These are phyloP conservation scores for Chlorophyllum brunneum DNA, from an alignment of 768 basidiomycete genomes.

Conservation along the genomic window DNA sequence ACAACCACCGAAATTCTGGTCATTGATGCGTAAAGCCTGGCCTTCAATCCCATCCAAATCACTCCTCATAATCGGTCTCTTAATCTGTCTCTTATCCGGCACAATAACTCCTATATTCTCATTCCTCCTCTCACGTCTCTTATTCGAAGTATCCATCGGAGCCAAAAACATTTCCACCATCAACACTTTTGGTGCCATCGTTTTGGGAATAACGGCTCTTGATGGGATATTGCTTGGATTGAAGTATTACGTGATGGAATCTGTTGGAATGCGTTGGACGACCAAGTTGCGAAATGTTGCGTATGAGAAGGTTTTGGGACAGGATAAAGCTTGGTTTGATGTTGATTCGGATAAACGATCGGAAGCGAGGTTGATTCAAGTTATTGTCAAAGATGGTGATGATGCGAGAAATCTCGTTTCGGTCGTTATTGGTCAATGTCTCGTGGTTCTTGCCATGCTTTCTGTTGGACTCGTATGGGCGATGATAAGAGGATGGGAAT, in stretches of 20 bases:
- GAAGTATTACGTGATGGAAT: constrained; percentile 83
- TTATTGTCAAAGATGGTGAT: constrained; percentile 84
- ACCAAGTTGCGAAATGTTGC: constrained; percentile 54
- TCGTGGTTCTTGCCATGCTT: constrained; percentile 81
- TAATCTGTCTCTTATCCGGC: constrained; percentile 69
- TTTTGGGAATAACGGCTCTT: constrained; percentile 66
- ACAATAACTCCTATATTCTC: constrained; percentile 92
- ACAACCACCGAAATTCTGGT: constrained; percentile 35
- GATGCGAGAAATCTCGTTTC: constrained; percentile 80
- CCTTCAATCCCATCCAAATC: constrained; percentile 75
- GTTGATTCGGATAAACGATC: too few species aligned
- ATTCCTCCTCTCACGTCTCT: constrained; percentile 76
- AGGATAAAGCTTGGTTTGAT: constrained; percentile 91
- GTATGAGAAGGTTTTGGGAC: constrained; percentile 58
- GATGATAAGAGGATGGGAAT: constrained; percentile 82
- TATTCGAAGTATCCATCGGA: constrained; percentile 71
- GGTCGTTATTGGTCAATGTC: constrained; percentile 62
- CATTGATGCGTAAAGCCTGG: constrained; percentile 51
- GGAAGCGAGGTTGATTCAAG: constrained; percentile 71
- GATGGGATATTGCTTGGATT: constrained; percentile 74
- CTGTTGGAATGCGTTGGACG: constrained; percentile 71
- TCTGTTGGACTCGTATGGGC: constrained; percentile 87
- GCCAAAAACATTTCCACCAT: constrained; percentile 59
- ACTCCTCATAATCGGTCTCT: constrained; percentile 64
- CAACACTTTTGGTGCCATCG: constrained; percentile 68